These are phyloP conservation scores for Stachybotrys chartarum DNA, from an alignment of 2,329 filamentous ascomycete genomes.

Conservation along the genomic window DNA sequence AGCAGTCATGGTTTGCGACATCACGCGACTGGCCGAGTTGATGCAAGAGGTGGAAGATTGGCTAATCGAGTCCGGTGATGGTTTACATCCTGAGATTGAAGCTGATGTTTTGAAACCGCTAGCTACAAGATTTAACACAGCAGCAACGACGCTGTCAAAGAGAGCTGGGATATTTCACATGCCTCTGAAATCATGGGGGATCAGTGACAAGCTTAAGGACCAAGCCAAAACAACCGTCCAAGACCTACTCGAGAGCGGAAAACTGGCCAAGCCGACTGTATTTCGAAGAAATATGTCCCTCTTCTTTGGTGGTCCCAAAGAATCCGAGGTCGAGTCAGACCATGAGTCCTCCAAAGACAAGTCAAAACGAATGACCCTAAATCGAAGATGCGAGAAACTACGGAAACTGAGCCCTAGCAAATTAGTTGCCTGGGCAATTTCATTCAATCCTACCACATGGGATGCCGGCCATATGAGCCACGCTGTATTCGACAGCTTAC, in stretches of 20 bases:
- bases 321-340: not conserved
- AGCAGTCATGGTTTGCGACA: not conserved
- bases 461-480: not conserved
- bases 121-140: not conserved
- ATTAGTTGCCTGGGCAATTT: not conserved
- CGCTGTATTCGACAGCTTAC: not conserved
- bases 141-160: not conserved
- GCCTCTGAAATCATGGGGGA: not conserved
- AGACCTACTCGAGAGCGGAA: not conserved
- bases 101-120: not conserved
- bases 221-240: not conserved
- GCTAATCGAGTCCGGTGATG: not conserved
- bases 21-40: not conserved
- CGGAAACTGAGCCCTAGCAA: not conserved
- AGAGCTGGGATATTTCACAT: not conserved
- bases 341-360: not conserved
- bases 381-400: not conserved
- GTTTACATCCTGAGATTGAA: not conserved
- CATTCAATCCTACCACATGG: not conserved
- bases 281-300: not conserved
- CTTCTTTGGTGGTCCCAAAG: not conserved
- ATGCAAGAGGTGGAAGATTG: not conserved
- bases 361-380: not conserved
- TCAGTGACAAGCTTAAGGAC: not conserved
- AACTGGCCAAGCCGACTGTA: not conserved